Evolutionary conservation across 139 green algal species (phyloP).

Genomic region (Coccomyxa sp.): DNA sequence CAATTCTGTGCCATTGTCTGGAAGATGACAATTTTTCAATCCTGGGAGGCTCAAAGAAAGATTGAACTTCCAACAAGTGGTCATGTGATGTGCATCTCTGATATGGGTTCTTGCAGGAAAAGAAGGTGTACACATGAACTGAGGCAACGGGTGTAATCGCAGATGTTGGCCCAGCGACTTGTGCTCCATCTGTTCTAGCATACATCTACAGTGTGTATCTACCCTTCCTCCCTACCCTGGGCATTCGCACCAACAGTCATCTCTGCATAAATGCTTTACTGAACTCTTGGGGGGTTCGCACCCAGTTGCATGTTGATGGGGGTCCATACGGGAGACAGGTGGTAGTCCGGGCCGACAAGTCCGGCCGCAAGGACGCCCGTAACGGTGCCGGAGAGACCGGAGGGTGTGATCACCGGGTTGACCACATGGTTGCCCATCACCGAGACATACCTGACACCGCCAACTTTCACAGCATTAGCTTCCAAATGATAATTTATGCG

Average conservation of each 20-base stretch:
- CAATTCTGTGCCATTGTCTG: too few species aligned
- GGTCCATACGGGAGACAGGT: background rate
- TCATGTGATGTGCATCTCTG: too few species aligned
- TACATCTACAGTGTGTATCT: background rate
- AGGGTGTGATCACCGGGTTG: background rate
- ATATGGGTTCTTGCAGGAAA: too few species aligned
- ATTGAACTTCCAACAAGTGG: too few species aligned
- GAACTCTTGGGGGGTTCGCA: background rate
- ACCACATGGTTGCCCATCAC: background rate
- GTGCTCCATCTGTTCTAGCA: background rate
- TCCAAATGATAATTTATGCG: too few species aligned
- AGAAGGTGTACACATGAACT: too few species aligned
- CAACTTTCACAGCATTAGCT: too few species aligned
- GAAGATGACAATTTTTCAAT: too few species aligned
- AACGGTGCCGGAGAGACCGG: background rate
- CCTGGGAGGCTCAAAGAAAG: too few species aligned
- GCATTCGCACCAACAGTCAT: background rate
- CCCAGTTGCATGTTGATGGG: background rate
- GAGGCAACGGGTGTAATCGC: too few species aligned
- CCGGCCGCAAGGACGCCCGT: background rate
- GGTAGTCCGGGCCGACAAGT: background rate
- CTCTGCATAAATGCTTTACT: background rate
- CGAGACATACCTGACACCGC: background rate
- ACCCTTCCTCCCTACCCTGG: background rate
- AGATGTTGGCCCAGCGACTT: background rate